Evolutionary conservation across 371 early-diverging fungal species (phyloP), one percentile per base, ranked within the genome.

Genomic region (Fennellomyces sp.): DNA sequence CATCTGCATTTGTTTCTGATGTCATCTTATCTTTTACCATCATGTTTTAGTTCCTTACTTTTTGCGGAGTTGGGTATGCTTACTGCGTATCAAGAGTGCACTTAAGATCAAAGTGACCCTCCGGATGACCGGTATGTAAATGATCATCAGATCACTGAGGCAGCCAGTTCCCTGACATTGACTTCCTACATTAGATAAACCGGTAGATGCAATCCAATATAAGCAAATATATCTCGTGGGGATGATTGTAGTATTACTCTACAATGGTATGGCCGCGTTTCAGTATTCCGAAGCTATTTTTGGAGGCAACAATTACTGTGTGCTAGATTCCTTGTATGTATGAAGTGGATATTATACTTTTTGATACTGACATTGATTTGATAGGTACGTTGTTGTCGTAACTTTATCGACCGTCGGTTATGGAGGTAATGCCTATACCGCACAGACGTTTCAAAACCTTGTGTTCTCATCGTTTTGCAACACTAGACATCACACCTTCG

Each of bases 391-490:
- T 45, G 85, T 83, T n/a, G 74, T 88, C 58, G 84, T 87, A 38
- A 89, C 87, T 0, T 66, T 88, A 8, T 84, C 90, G 0, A 93
- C 93, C 0, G 93, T 93, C 5, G 93, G 93, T 2, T 93, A 91
- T 60, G 93, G 93, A 30, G 78, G 77, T 77, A 60, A 27, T 31
- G 19, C 29, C 6, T 36, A 31, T 28, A 13, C 2, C 45, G 10
- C 45, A 10, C 15, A 45, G 29, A 30, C 11, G 41, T 28, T 33
- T 15, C 23, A 21, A 41, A 25, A 17, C n/a, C 25, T 17, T 15
- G 19, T 19, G n/a, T 11, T 12, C 17, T 12, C 15, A 2, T 38
- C 5, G 11, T 52, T 10, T 6, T 21, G 3, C 19, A 10, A 11
- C 4, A 35, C 28, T 63, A 78, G 93, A 93, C 60, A 86, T 93